Percentiles rank a stretch among this genome's conserved stretches.
These are phyloP conservation scores for Wilcoxina mikolae DNA, from an alignment of 495 filamentous ascomycete genomes.

Conservation along the genomic window DNA sequence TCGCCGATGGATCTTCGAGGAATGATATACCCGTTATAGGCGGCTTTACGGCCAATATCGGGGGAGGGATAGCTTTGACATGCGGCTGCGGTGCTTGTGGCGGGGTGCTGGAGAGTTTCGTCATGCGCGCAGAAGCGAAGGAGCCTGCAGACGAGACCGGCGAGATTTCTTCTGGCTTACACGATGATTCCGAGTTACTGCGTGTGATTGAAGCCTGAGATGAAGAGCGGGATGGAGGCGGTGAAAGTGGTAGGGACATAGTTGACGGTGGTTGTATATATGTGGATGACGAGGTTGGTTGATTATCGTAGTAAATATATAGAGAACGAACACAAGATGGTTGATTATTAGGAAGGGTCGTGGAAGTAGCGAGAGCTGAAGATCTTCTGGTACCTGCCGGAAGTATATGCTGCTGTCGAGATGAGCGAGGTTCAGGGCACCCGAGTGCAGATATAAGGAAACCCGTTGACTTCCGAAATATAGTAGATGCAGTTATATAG, in stretches of 20 bases:
- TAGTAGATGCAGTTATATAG: not conserved
- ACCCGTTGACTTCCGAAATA: not conserved
- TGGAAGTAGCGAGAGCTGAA: too few relatives aligned
- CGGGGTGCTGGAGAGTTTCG: not conserved
- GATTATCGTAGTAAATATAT: too few relatives aligned
- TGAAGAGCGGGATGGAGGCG: slow-evolving; percentile 6
- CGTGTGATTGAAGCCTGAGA: not conserved
- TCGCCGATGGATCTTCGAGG: slow-evolving; percentile 1
- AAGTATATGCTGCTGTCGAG: not conserved
- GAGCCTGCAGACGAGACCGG: not conserved
- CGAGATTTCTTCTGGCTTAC: not conserved
- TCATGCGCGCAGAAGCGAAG: not conserved
- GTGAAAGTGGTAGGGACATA: slow-evolving; percentile 6
- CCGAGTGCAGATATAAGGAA: not conserved
- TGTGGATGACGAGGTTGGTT: too few relatives aligned
- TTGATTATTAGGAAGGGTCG: too few relatives aligned
- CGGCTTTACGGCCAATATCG: not conserved
- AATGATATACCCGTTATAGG: not conserved
- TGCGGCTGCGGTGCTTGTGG: not conserved
- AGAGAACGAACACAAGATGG: too few relatives aligned
- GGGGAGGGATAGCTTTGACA: not conserved
- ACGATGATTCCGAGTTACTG: not conserved
- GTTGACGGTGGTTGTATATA: not conserved
- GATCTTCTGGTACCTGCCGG: slow-evolving; percentile 1
- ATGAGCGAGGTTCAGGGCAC: not conserved